Base-by-base conservation (phyloP, 2,329 filamentous ascomycete species). In the Aspergillus sp. region DNA sequence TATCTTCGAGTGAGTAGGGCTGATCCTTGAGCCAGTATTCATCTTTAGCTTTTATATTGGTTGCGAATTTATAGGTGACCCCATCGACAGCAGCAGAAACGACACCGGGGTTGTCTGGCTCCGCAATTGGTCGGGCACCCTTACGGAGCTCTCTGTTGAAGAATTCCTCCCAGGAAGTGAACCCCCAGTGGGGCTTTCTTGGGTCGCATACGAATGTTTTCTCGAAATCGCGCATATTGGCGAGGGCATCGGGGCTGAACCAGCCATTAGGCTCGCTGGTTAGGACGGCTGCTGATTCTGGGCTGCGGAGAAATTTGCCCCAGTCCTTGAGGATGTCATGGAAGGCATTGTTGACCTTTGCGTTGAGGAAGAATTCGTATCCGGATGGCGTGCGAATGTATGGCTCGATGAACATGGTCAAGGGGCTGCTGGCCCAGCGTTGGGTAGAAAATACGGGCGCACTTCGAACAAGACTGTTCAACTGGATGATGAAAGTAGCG, bases 21-120 rank as follows among this genome's bases (percentile, higher is more conserved):
- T 25, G 42, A 13, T 27, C 13, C 32, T 56, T 60, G 44, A 60
- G 79, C 82, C 86, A 90, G 79, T 90, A 90, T 8, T 73, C 74
- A 68, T 89, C 86, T 17, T 83, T 83, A 1, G 84, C 75, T 54
- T 82, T 78, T 54, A 85, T 83, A 53, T 83, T 67, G 39, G 71
- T 74, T 5, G 75, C 76, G 3, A 87, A 68, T 47, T 82, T 78
- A 73, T 82, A 88, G 0, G 83, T 80, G 23, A 79, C 81, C 8
- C 84, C 86, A 68, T 90, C 88, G 74, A 88, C 90, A 1, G 83
- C 81, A 70, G 88, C 90, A 52, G 78, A 81, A 58, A 90, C 83
- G 21, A 85, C 75, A 41, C 66, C 72, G 59, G 79, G 74, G 11
- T 72, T 60, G 1, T 69, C 63, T 62, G 90, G 81, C 0, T 85